Evolutionary conservation across 148 eudicot genomes (phyloP), one percentile per base, ranked within the genome.

Genomic region (Amaranthus cruentus): DNA sequence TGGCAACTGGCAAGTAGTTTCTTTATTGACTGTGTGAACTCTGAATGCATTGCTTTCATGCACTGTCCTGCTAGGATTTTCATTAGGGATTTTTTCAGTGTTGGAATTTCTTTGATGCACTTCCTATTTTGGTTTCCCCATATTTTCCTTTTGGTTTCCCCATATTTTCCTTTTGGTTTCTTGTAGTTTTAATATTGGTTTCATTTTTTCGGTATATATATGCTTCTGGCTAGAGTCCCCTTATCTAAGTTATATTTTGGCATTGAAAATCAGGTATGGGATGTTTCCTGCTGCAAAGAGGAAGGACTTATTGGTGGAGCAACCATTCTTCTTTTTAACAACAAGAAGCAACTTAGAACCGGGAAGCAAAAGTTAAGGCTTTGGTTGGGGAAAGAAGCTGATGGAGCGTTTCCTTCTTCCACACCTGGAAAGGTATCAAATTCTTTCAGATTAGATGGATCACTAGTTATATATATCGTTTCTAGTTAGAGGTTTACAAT

Each of bases 311-410:
- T 91, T 85, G 98, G 98, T 77, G 98, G 98, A 74, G 98, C 97
- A 60, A 95, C 97, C 67, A 86, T 87, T 79, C 94, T 81, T 82
- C 93, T 95, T 14, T 95, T 95, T 77, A 95, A 95, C 85, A 81
- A 82, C 84, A 91, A 95, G 85, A 91, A 95, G 69, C 98, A 91
- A 85, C 89, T 91, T 52, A 87, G 95, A 85, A 95, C 98, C 9
- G 97, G 98, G 77, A 95, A 89, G 82, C 93, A 90, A 81, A 95
- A 95, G 79, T 91, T 95, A 71, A 90, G 98, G 81, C 90, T 95
- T 70, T 95, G 96, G 92, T 79, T 62, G 11, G 90, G 88, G 64
- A 87, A 88, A 79, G 97, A 95, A 79, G 98, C 98, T 49, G 97
- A 95, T 78, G 97, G 97, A 78, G 83, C 89, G 42, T 84, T 84